Evolutionary conservation across 768 basidiomycete genomes (phyloP).

Genomic region (Russula abietina): DNA sequence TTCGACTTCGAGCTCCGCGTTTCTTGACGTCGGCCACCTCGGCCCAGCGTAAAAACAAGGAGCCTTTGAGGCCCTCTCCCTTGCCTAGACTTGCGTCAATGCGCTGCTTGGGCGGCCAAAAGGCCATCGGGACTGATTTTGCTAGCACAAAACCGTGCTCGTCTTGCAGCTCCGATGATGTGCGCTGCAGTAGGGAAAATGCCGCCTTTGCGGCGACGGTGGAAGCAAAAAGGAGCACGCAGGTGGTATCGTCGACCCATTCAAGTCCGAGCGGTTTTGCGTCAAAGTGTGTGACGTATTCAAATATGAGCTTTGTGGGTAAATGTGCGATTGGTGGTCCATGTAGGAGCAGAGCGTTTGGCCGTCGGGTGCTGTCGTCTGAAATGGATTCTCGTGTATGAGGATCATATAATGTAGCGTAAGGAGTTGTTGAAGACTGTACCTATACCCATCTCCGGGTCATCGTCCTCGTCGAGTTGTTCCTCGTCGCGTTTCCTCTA

Average conservation of each 20-base stretch:
- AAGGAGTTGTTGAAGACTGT: constrained; percentile 6
- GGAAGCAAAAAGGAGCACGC: constrained; percentile 67
- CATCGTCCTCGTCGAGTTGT: constrained; percentile 32
- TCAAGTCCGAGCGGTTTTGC: constrained; percentile 69
- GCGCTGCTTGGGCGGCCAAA: constrained; percentile 78
- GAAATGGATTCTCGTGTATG: constrained; percentile 2
- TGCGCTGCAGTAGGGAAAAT: constrained; percentile 47
- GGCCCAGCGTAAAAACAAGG: constrained; percentile 74
- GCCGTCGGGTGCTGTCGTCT: constrained; percentile 43
- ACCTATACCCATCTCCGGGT: constrained; percentile 24
- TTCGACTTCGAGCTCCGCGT: constrained; percentile 63
- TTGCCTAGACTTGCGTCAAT: constrained; percentile 67
- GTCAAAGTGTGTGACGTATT: constrained; percentile 75
- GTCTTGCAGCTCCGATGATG: constrained; percentile 44
- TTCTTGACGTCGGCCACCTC: constrained; percentile 66
- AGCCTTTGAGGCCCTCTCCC: constrained; percentile 60
- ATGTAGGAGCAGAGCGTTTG: constrained; percentile 64
- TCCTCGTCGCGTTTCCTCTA: constrained; percentile 46
- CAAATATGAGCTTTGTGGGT: constrained; percentile 72
- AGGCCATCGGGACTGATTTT: constrained; percentile 60
- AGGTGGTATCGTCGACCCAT: constrained; percentile 83
- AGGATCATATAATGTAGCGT: neutral
- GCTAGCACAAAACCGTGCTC: constrained; percentile 55
- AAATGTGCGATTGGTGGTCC: constrained; percentile 71
- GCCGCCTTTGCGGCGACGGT: constrained; percentile 49